Base-by-base conservation (phyloP, 2,329 filamentous ascomycete species). In the Cladobotryum mycophilum region DNA sequence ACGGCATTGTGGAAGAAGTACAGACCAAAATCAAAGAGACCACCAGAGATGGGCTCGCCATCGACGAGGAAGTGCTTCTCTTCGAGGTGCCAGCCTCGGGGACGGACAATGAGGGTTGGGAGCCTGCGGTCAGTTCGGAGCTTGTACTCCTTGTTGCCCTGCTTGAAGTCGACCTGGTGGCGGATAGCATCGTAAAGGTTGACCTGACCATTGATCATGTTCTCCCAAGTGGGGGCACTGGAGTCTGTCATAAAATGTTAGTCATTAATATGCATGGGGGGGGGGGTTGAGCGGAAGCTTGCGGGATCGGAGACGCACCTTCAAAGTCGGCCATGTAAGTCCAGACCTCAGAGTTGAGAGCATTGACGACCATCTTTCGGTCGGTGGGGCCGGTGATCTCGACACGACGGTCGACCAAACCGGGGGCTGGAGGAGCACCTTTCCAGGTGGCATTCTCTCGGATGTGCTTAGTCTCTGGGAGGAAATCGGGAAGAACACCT, bases 281-380 rank as follows among this genome's bases (percentile, higher is more conserved):
- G n/a, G n/a, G n/a, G n/a, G n/a, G n/a, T n/a, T 30, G 25, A 30
- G 25, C 25, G 25, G 25, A 30, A 30, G 25, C 25, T 30, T 30
- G 25, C 25, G 25, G 25, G 25, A 30, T 30, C 25, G 25, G 33
- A 34, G 12, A 68, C 79, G 63, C 70, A 93, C 91, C 92, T 74
- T 99, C 93, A 60, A 99, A 95, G 72, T 99, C 93, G 44, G 93
- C 93, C 93, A 99, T 99, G 66, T 97, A 99, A 51, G 92, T 97
- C 86, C 88, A 97, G 20, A 97, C 93, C 64, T 97, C 82, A 42
- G 92, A 86, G 71, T 97, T 99, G 67, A 97, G 67, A 9, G 93
- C 93, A 69, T 99, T 99, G 56, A 97, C 89, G 44, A 97, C 90
- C 93, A 99, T 99, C 81, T 97, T 99, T 60, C 93, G 82, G 72